These are phyloP conservation scores for Talaromyces sp. DNA, from an alignment of 2,329 filamentous ascomycete species.

Conservation along the genomic window DNA sequence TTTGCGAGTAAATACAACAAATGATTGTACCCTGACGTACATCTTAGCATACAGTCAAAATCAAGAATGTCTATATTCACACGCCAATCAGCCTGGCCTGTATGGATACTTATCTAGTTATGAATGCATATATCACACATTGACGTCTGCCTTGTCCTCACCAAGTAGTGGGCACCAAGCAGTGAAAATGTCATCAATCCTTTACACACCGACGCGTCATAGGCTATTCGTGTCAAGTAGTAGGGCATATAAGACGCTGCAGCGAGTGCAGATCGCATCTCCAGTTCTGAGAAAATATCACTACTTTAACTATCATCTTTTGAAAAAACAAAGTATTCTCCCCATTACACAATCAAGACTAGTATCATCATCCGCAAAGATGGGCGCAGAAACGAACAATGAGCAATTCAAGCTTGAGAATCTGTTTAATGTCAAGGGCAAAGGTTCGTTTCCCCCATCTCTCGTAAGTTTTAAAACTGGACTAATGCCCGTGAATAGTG, in stretches of 20 bases:
- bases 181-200: background rate
- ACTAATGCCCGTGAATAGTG: slow-evolving; percentile 33
- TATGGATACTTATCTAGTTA: background rate
- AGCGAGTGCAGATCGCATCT: background rate
- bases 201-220: slow-evolving; percentile 7
- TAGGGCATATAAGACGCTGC: slow-evolving; percentile 1
- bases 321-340: background rate
- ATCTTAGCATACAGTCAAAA: background rate
- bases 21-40: background rate
- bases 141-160: background rate
- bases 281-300: background rate
- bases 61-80: background rate
- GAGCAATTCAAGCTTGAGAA: slow-evolving; percentile 48
- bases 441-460: slow-evolving; percentile 26
- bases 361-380: slow-evolving; percentile 23
- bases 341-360: background rate
- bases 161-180: background rate
- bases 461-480: too few relatives aligned
- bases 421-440: slow-evolving; percentile 55
- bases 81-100: background rate
- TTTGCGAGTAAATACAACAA: background rate
- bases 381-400: slow-evolving; percentile 43
- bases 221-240: background rate
- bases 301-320: background rate
- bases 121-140: background rate